phyloP scores from a whole-genome alignment of 2,329 filamentous ascomycete species.

The Colletotrichum sp. region DNA sequence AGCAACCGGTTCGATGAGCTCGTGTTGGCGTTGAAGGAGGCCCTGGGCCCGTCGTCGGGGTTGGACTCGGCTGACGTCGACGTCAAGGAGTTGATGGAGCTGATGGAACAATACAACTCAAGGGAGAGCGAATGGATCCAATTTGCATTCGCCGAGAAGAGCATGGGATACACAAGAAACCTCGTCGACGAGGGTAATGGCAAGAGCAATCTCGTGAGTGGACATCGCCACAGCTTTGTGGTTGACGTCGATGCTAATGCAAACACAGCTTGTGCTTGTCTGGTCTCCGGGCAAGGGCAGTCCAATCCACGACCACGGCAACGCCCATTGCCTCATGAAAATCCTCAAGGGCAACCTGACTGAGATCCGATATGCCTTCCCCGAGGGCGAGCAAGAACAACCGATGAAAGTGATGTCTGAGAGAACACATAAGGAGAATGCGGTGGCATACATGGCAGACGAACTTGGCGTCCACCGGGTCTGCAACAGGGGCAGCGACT shows the following conservation, averaged over 20 bases:
- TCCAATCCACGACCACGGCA: conserved; percentile 87
- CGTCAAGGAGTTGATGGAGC: conserved; percentile 68
- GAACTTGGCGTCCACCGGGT: conserved; percentile 86
- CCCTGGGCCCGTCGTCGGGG: conserved; percentile 81
- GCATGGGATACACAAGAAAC: conserved; percentile 81
- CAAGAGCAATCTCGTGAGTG: conserved; percentile 73
- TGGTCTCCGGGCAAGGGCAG: conserved; percentile 87
- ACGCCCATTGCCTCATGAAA: conserved; percentile 93
- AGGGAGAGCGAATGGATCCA: conserved; percentile 72
- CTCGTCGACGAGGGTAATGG: conserved; percentile 88
- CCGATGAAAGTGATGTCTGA: conserved; percentile 62
- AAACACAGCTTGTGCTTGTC: conserved; percentile 76
- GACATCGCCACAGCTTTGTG: conserved; percentile 26
- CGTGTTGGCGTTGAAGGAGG: conserved; percentile 73
- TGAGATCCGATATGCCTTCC: conserved; percentile 83
- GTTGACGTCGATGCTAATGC: conserved; percentile 26
- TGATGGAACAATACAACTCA: conserved; percentile 80
- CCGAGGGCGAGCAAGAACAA: conserved; percentile 40
- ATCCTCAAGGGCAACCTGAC: conserved; percentile 78
- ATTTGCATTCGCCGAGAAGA: conserved; percentile 76
- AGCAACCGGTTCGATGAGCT: conserved; percentile 70
- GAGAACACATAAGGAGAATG: conserved; percentile 70
- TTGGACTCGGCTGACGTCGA: conserved; percentile 84
- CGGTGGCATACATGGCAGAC: conserved; percentile 91
- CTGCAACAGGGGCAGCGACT: conserved; percentile 74